A percentile compares a stretch with the other conserved stretches of the same genome.
phyloP scores from a whole-genome alignment of 1,284 basidiomycete genomes.

The Thecaphora thlaspeos region DNA sequence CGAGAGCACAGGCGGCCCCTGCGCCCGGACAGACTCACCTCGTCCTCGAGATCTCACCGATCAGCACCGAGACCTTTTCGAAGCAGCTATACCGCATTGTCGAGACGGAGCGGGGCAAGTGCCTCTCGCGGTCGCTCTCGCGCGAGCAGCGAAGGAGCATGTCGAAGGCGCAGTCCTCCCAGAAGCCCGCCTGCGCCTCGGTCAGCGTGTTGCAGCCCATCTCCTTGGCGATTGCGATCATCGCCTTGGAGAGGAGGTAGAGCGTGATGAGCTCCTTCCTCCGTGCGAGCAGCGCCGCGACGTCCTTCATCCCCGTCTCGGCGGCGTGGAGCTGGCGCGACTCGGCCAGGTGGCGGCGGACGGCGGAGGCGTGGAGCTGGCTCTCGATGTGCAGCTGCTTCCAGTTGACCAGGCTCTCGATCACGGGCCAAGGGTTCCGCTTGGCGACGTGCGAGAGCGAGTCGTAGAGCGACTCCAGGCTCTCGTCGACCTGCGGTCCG shows the following conservation, averaged over 20 bases:
- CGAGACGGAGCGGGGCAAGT: conserved; percentile 19
- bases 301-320: conserved; percentile 16
- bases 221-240: conserved; percentile 29
- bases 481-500: conserved; percentile 70
- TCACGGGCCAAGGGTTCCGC: conserved; percentile 77
- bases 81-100: conserved; percentile 45
- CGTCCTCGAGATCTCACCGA: conserved; percentile 49
- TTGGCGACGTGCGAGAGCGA: conserved; percentile 83
- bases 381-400: conserved; percentile 59
- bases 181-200: conserved; percentile 32
- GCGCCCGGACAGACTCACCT: no score
- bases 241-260: conserved; percentile 30
- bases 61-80: conserved; percentile 42
- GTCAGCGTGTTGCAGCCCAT: conserved; percentile 12
- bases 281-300: conserved; percentile 33
- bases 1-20: no score
- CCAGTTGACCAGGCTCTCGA: conserved; percentile 87
- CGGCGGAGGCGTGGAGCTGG: conserved; percentile 15
- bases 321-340: conserved; percentile 2
- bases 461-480: conserved; percentile 76
- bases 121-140: conserved; percentile 40
- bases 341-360: conserved; percentile 30
- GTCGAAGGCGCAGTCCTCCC: conserved; percentile 42
- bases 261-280: conserved; percentile 38
- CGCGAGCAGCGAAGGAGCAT: conserved; percentile 46